phyloP scores from a whole-genome alignment of 208 protist species.

The Lotmaria passim region DNA sequence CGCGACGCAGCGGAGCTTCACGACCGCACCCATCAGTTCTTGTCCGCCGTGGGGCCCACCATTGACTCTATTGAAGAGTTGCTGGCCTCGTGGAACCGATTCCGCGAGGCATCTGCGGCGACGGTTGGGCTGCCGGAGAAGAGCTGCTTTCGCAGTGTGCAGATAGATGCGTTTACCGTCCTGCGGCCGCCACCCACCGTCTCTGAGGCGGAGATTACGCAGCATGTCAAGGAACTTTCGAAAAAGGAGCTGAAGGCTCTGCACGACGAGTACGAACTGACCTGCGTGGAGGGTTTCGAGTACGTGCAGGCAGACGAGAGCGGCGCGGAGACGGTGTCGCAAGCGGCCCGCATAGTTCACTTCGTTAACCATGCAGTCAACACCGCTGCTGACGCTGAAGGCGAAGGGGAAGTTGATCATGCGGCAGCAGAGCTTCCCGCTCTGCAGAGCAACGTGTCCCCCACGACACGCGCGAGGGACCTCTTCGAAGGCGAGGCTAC shows the following conservation, averaged over 20 bases:
- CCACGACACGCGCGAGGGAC: slow-evolving; percentile 2
- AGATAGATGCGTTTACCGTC: slow-evolving; percentile 28
- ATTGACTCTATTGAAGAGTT: slow-evolving; percentile 27
- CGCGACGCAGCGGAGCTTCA: slow-evolving; percentile 24
- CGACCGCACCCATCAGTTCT: slow-evolving; percentile 18
- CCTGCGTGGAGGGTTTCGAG: slow-evolving; percentile 25
- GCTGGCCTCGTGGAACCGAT: slow-evolving; percentile 17
- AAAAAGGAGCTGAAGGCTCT: slow-evolving; percentile 20
- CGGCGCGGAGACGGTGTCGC: background rate
- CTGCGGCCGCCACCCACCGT: slow-evolving; percentile 21
- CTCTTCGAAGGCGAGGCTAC: slow-evolving; percentile 19
- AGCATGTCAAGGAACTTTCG: slow-evolving; percentile 19
- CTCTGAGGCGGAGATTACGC: slow-evolving; percentile 26
- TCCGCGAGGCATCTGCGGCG: slow-evolving; percentile 2
- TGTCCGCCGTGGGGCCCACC: slow-evolving; percentile 13
- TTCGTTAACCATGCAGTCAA: slow-evolving; percentile 1
- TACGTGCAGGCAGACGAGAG: slow-evolving; percentile 14
- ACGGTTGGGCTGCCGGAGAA: background rate
- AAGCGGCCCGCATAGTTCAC: slow-evolving; percentile 18
- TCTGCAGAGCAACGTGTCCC: slow-evolving; percentile 2
- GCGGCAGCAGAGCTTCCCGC: background rate
- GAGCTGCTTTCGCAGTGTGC: slow-evolving; percentile 20
- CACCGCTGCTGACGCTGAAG: background rate
- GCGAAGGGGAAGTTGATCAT: too few relatives aligned
- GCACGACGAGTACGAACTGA: slow-evolving; percentile 32